Evolutionary conservation across 495 filamentous ascomycete genomes (phyloP).

Genomic region (Aspergillus saccharolyticus): DNA sequence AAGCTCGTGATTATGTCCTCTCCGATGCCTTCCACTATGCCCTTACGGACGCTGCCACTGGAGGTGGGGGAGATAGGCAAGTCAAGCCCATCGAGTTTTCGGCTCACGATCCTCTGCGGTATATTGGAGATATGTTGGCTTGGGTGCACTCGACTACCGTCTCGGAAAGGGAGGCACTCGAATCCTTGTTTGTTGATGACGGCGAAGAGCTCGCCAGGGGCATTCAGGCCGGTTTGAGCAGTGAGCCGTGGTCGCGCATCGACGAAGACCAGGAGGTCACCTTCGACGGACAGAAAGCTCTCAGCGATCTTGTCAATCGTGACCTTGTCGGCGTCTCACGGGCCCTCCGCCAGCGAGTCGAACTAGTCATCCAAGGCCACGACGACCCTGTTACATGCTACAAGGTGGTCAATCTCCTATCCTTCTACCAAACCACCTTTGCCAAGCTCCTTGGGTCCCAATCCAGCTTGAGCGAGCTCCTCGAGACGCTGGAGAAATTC

Average conservation of each 20-base stretch:
- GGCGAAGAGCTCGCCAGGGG: constrained; percentile 86
- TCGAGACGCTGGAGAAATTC: constrained; percentile 64
- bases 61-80: constrained; percentile 39
- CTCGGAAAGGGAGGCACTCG: constrained; percentile 87
- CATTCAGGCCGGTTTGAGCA: constrained; percentile 78
- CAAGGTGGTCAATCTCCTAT: constrained; percentile 79
- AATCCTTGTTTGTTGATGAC: constrained; percentile 84
- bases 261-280: constrained; percentile 54
- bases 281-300: constrained; percentile 78
- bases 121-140: constrained; percentile 95
- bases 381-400: constrained; percentile 86
- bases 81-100: constrained; percentile 92
- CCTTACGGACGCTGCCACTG: constrained; percentile 65
- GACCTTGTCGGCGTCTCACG: constrained; percentile 74
- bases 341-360: constrained; percentile 73
- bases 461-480: constrained; percentile 64
- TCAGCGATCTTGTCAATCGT: constrained; percentile 84
- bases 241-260: constrained; percentile 73
- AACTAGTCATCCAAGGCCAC: constrained; percentile 87
- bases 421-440: constrained; percentile 86
- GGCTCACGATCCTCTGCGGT: constrained; percentile 86
- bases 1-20: constrained; percentile 80
- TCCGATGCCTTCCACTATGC: constrained; percentile 90
- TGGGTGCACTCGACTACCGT: constrained; percentile 94
- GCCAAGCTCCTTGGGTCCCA: constrained; percentile 66